These are phyloP conservation scores for Nelumbo lutea DNA, from an alignment of 164 flowering plant genomes.

Conservation along the genomic window DNA sequence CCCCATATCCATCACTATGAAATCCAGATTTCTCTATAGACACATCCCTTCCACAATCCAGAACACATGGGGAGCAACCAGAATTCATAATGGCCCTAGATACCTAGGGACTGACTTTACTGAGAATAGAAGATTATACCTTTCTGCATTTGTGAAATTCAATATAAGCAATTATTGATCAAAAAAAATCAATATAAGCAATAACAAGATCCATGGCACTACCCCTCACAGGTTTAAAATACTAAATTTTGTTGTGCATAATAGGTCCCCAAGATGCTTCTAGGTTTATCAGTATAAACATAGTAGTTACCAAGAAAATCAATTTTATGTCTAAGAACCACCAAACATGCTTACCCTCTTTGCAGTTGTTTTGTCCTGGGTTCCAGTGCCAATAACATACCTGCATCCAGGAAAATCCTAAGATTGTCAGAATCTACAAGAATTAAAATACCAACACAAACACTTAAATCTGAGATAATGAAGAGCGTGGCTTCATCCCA, in stretches of 20 bases:
- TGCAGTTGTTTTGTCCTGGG: slow-evolving; percentile 75
- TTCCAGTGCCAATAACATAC: slow-evolving; percentile 54
- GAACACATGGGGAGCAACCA: too few relatives aligned
- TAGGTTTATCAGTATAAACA: not conserved
- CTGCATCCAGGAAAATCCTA: slow-evolving; percentile 25
- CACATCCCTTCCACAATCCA: too few relatives aligned
- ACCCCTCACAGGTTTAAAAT: too few relatives aligned
- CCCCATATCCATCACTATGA: too few relatives aligned
- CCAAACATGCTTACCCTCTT: slow-evolving; percentile 61
- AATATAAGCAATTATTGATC: too few relatives aligned
- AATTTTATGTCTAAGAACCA: not conserved
- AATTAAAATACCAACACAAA: not conserved
- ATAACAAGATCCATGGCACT: too few relatives aligned
- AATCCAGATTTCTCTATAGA: too few relatives aligned
- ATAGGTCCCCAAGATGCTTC: not conserved
- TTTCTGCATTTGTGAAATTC: too few relatives aligned
- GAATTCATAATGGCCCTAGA: too few relatives aligned
- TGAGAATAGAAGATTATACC: too few relatives aligned
- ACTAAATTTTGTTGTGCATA: not conserved
- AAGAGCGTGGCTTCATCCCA: not conserved
- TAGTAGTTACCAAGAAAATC: not conserved
- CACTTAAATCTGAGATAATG: not conserved
- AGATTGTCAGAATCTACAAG: not conserved
- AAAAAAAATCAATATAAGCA: too few relatives aligned
- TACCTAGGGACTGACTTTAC: too few relatives aligned